Percentiles rank a stretch among this genome's conserved stretches.
These are phyloP conservation scores for Singerocomus inundabilis DNA, from an alignment of 1,284 basidiomycete genomes.

Conservation along the genomic window DNA sequence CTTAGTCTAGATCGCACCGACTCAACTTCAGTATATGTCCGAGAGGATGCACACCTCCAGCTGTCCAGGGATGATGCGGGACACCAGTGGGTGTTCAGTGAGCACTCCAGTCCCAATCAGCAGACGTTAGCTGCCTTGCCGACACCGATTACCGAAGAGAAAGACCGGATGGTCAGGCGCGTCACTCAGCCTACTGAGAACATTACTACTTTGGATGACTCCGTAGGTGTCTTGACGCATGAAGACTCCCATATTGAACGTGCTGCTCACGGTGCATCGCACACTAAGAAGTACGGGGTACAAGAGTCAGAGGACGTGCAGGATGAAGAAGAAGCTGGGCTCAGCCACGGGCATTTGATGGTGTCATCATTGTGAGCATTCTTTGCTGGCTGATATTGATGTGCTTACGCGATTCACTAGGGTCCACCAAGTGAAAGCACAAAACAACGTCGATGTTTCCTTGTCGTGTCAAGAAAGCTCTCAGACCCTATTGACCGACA, in stretches of 20 bases:
- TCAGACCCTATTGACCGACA: background rate
- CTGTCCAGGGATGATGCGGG: background rate
- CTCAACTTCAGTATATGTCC: background rate
- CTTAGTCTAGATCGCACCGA: background rate
- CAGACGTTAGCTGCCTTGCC: background rate
- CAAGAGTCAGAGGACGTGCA: background rate
- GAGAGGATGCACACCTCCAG: background rate
- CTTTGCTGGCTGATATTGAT: background rate
- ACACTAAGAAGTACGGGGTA: background rate
- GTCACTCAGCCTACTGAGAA: background rate
- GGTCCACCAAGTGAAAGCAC: background rate
- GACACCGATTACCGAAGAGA: background rate
- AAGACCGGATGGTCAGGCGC: background rate
- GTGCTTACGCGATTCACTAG: background rate
- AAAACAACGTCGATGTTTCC: too few species aligned
- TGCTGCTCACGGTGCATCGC: background rate
- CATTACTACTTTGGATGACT: background rate
- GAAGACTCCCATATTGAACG: background rate
- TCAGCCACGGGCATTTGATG: background rate
- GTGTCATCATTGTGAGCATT: conserved; percentile 7
- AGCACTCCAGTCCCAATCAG: background rate
- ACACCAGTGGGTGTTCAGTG: background rate
- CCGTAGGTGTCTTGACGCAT: background rate
- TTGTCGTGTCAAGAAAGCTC: background rate
- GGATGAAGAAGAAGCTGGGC: background rate